A percentile compares a stretch with the other conserved stretches of the same genome.
Conservation (phyloP, 2,329 filamentous ascomycete genomes). For the Colletotrichum euphorbiae region DNA sequence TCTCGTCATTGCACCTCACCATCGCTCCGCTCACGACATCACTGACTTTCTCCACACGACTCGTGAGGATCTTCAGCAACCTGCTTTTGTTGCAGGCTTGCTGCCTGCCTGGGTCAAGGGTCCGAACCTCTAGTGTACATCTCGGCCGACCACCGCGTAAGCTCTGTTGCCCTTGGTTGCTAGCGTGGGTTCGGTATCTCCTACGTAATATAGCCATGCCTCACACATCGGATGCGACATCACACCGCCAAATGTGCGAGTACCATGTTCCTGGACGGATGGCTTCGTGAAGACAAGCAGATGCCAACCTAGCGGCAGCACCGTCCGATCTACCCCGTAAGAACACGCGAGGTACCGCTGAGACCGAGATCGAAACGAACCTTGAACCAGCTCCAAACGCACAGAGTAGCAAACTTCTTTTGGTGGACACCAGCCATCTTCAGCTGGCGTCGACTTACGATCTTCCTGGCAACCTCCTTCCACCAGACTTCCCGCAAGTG, state of each 20-base stretch:
- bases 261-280: slow-evolving; percentile 17
- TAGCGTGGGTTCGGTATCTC: slow-evolving; percentile 4
- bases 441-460: neutral
- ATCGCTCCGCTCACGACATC: neutral
- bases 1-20: slow-evolving; percentile 14
- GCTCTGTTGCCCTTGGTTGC: neutral
- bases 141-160: slow-evolving; percentile 24
- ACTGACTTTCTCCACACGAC: slow-evolving; percentile 12
- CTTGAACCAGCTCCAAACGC: slow-evolving; percentile 33
- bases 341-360: slow-evolving; percentile 32
- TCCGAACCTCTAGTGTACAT: slow-evolving; percentile 15
- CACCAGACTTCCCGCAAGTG: slow-evolving; percentile 13
- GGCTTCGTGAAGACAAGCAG: slow-evolving; percentile 1
- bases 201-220: slow-evolving; percentile 11
- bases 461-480: slow-evolving; percentile 5
- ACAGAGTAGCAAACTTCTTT: slow-evolving; percentile 27
- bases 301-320: slow-evolving; percentile 24
- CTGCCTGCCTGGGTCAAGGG: slow-evolving; percentile 16
- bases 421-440: slow-evolving; percentile 18
- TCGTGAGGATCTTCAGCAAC: slow-evolving; percentile 25
- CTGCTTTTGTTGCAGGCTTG: slow-evolving; percentile 8
- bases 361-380: slow-evolving; percentile 36
- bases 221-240: slow-evolving; percentile 19
- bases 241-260: slow-evolving; percentile 30
- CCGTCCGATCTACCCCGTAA: slow-evolving; percentile 32